Percentiles rank a stretch among this genome's conserved stretches.
phyloP scores from a whole-genome alignment of 805 yeast species.

The Kluyveromyces siamensis region DNA sequence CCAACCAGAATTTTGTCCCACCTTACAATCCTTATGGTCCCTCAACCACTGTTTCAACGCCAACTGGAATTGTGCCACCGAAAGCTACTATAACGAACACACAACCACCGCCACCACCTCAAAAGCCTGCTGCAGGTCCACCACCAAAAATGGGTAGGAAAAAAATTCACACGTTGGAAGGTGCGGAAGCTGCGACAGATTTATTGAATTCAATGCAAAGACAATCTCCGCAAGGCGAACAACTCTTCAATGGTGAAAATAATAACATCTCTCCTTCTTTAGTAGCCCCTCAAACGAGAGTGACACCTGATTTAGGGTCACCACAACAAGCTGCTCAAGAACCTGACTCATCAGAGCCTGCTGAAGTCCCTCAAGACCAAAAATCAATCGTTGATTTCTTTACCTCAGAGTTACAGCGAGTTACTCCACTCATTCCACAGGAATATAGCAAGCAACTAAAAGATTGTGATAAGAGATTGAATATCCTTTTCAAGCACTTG shows the following conservation, averaged over 20 bases:
- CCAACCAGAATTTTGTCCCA: slow-evolving; percentile 21
- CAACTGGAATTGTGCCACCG: slow-evolving; percentile 4
- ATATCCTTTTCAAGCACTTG: slow-evolving; percentile 67
- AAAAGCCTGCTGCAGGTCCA: slow-evolving; percentile 24
- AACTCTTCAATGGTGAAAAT: not conserved
- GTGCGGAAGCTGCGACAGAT: slow-evolving; percentile 16
- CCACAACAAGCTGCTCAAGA: slow-evolving; percentile 43
- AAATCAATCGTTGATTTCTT: slow-evolving; percentile 52
- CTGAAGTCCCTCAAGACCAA: slow-evolving; percentile 53
- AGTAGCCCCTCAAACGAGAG: slow-evolving; percentile 15
- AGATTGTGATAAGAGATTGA: slow-evolving; percentile 78
- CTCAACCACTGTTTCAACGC: slow-evolving; percentile 9
- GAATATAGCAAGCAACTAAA: slow-evolving; percentile 60
- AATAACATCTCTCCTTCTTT: slow-evolving; percentile 9
- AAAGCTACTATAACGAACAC: slow-evolving; percentile 14
- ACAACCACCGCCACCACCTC: slow-evolving; percentile 19
- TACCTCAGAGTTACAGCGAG: slow-evolving; percentile 43
- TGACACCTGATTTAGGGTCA: slow-evolving; percentile 11
- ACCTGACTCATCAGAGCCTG: slow-evolving; percentile 23
- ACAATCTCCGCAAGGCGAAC: slow-evolving; percentile 1
- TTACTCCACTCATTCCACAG: slow-evolving; percentile 68
- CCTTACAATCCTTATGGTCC: slow-evolving; percentile 35
- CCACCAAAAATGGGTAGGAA: slow-evolving; percentile 24
- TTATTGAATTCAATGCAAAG: slow-evolving; percentile 14
- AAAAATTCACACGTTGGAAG: slow-evolving; percentile 12